Evolutionary conservation across 2,329 filamentous ascomycete species (phyloP).

Genomic region (Pseudofabraea citricarpa): DNA sequence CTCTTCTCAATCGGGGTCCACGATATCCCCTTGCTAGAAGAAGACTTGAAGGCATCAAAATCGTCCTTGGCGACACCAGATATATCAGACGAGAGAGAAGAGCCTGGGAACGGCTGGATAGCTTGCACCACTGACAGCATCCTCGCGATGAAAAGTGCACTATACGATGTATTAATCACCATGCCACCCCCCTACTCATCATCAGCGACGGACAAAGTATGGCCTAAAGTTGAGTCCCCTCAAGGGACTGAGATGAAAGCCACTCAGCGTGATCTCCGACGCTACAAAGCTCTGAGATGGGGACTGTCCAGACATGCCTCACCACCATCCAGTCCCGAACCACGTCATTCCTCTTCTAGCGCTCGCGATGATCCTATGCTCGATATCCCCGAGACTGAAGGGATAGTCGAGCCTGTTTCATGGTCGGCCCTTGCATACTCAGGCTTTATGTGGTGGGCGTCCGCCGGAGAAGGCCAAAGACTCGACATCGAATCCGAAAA

Average conservation of each 20-base stretch:
- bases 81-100: slow-evolving; percentile 34
- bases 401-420: slow-evolving; percentile 56
- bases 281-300: slow-evolving; percentile 65
- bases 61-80: slow-evolving; percentile 27
- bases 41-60: slow-evolving; percentile 48
- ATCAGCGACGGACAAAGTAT: slow-evolving; percentile 56
- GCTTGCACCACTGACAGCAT: slow-evolving; percentile 96
- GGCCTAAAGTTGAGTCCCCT: slow-evolving; percentile 70
- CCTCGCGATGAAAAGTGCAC: slow-evolving; percentile 74
- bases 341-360: slow-evolving; percentile 12
- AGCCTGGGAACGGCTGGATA: slow-evolving; percentile 69
- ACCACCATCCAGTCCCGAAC: slow-evolving; percentile 13
- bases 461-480: slow-evolving; percentile 64
- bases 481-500: slow-evolving; percentile 57
- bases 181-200: slow-evolving; percentile 62
- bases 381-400: slow-evolving; percentile 45
- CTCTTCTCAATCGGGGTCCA: slow-evolving; percentile 94
- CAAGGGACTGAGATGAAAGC: slow-evolving; percentile 68
- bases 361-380: slow-evolving; percentile 31
- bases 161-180: slow-evolving; percentile 88
- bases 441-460: slow-evolving; percentile 88
- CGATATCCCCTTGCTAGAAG: slow-evolving; percentile 76
- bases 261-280: slow-evolving; percentile 82
- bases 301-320: slow-evolving; percentile 46
- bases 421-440: slow-evolving; percentile 75